Evolutionary conservation across 1,139 yeast genomes (phyloP), one percentile per base, ranked within the genome.

Genomic region (Suhomyces yuchorum): DNA sequence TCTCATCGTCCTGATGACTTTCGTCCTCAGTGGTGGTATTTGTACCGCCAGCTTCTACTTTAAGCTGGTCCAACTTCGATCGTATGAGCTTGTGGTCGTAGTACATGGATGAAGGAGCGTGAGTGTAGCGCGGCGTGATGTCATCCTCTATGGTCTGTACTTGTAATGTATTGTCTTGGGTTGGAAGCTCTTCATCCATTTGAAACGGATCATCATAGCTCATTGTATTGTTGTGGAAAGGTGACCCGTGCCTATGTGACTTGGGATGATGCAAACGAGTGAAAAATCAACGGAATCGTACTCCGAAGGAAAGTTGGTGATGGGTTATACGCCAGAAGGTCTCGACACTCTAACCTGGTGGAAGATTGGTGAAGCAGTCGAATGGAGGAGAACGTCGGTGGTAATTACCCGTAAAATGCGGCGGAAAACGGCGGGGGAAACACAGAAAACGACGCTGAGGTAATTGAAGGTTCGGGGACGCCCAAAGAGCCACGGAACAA

Each of bases 181-280:
- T 34, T 4, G 58, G 56, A 41, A 71, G 55, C 43, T 75, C 80
- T 50, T 75, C 80, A 55, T 75, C 80, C 80, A 75, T 75, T 47
- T 70, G 77, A 51, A 75, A 75, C 53, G 80, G 79, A 49, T 68
- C 75, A 35, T 74, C 78, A 18, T 66, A 57, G 50, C 62, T 56
- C 77, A 72, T 70, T 19, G 23, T 34, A 17, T 20, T 3, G 11
- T 4, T 33, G 19, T 8, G 34, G 17, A 12, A 9, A n/a, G 14
- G 18, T 12, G 15, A n/a, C 8, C 8, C 8, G 6, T 30, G 30
- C 3, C 9, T 7, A 5, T 14, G 9, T 4, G 18, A 12, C 30
- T 26, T 26, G 2, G 14, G 6, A 7, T 9, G n/a, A 26, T 26
- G 30, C 14, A 26, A 26, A 26, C 30, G 30, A 26, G 14, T 26